phyloP scores from a whole-genome alignment of 2,329 filamentous ascomycete species.

The Pseudocercospora crystallina region DNA sequence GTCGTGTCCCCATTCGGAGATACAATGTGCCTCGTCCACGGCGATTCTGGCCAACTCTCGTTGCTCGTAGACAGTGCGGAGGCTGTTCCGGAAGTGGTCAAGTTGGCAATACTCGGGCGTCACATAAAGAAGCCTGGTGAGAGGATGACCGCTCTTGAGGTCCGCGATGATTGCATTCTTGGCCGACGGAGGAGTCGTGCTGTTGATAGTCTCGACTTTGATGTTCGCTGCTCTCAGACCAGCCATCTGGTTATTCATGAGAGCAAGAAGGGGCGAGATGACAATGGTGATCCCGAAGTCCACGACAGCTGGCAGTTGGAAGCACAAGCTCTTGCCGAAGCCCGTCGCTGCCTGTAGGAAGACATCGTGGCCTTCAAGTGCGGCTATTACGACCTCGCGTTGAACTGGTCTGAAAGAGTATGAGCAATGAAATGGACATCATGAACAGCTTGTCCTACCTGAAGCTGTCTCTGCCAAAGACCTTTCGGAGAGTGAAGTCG shows the following conservation, averaged over 20 bases:
- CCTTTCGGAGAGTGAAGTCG: constrained; percentile 38
- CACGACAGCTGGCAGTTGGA: constrained; percentile 85
- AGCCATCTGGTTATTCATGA: constrained; percentile 95
- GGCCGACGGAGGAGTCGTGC: constrained; percentile 67
- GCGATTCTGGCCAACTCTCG: constrained; percentile 83
- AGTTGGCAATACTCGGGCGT: constrained; percentile 85
- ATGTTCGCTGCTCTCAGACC: constrained; percentile 73
- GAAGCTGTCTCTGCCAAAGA: constrained; percentile 37
- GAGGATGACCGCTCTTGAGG: constrained; percentile 82
- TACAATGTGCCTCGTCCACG: constrained; percentile 93
- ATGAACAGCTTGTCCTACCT: constrained; percentile 22
- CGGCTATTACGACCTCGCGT: constrained; percentile 80
- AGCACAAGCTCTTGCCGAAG: constrained; percentile 92
- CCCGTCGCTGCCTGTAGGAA: constrained; percentile 89
- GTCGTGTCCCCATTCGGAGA: constrained; percentile 97
- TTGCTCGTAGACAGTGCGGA: constrained; percentile 74
- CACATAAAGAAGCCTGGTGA: constrained; percentile 82
- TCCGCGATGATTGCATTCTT: constrained; percentile 72
- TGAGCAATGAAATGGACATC: not conserved
- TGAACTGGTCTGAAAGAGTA: constrained; percentile 66
- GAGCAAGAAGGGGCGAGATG: constrained; percentile 80
- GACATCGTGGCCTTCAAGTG: constrained; percentile 81
- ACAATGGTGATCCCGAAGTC: constrained; percentile 89
- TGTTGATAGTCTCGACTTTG: constrained; percentile 82
- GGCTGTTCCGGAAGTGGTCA: constrained; percentile 71